Evolutionary conservation across 225 moss, liverwort and hornwort species (phyloP).

Genomic region (Physcomitrium patens): DNA sequence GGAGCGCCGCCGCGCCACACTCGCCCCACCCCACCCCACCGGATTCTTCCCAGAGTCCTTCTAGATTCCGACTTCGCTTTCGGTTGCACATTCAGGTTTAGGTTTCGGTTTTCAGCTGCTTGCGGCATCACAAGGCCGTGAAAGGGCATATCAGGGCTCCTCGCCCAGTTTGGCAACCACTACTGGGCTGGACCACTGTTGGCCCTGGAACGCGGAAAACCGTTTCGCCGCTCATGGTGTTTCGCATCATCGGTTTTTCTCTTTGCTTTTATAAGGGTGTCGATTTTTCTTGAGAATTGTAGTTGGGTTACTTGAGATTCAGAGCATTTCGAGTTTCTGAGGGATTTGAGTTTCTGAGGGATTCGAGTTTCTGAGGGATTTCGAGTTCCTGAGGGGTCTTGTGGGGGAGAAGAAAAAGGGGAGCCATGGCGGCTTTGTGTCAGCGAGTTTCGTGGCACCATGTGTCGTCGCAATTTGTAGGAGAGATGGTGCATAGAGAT

Average conservation of each 20-base stretch:
- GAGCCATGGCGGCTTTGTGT: conserved; percentile 50
- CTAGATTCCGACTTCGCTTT: neutral
- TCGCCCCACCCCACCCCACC: too few species aligned
- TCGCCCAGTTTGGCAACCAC: neutral
- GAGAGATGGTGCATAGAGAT: neutral
- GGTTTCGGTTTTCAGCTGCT: too few species aligned
- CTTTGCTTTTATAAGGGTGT: neutral
- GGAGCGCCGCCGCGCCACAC: conserved; percentile 14
- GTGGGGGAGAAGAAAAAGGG: neutral
- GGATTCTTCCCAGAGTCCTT: neutral
- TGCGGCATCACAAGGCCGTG: neutral
- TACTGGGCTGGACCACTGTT: neutral
- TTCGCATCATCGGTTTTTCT: neutral
- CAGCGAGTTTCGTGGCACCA: conserved; percentile 46
- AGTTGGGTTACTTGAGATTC: neutral
- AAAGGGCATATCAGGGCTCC: neutral
- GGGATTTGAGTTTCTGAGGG: too few species aligned
- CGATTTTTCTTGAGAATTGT: neutral
- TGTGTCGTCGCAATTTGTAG: conserved; percentile 32
- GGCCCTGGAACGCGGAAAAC: conserved; percentile 38
- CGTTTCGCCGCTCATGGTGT: neutral
- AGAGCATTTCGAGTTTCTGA: neutral
- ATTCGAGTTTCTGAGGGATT: too few species aligned
- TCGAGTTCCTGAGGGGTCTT: too few species aligned
- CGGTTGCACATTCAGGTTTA: too few species aligned